Conservation (phyloP, 805 yeast genomes). For the Pichia ethanolica region DNA sequence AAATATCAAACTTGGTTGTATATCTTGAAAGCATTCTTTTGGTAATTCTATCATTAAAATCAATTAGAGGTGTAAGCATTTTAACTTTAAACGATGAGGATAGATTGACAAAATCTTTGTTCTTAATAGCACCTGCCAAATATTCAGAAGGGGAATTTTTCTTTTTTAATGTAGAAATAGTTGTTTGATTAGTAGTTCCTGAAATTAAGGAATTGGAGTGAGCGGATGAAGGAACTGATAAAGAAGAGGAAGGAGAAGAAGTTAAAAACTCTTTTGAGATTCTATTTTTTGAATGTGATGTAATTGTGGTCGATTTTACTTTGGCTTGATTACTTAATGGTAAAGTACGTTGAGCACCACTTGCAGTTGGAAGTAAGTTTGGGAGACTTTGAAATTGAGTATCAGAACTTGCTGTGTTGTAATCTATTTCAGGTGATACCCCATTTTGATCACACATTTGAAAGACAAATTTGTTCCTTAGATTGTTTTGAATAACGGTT, state of each 20-base stretch:
- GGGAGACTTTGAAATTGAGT: slow-evolving; percentile 9
- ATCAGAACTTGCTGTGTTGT: not conserved
- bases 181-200: too few relatives aligned
- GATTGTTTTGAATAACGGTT: not conserved
- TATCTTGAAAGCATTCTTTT: slow-evolving; percentile 17
- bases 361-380: not conserved
- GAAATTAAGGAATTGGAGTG: not conserved
- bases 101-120: slow-evolving; percentile 1
- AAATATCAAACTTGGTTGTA: slow-evolving; percentile 19
- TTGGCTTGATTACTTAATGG: not conserved
- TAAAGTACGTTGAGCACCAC: not conserved
- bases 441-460: slow-evolving; percentile 3
- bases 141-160: not conserved
- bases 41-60: slow-evolving; percentile 5
- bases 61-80: slow-evolving; percentile 3
- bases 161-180: not conserved
- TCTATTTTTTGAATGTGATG: not conserved
- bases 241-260: not conserved
- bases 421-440: not conserved
- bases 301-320: not conserved
- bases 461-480: slow-evolving; percentile 6
- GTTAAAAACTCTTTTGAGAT: not conserved
- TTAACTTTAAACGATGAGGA: slow-evolving; percentile 1
- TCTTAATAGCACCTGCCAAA: slow-evolving; percentile 1
- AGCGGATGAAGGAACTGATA: not conserved